Base-by-base conservation (phyloP, 176 grass and related monocot genomes). In the Bolboschoenus planiculmis region DNA sequence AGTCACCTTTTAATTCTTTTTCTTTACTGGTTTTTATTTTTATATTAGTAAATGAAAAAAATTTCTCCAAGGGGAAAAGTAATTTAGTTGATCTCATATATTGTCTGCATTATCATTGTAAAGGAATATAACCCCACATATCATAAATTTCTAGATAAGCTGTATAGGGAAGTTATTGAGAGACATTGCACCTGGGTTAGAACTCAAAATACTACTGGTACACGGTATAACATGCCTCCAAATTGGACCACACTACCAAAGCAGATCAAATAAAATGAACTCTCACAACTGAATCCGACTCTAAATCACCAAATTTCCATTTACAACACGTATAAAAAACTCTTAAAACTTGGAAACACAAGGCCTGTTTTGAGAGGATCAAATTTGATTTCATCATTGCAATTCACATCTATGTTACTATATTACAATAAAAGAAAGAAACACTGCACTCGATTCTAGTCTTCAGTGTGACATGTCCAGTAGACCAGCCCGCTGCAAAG, bases 381-480 rank as follows among this genome's bases (percentile, higher is more conserved):
- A 81, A 34, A 35, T 61, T 64, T 31, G 43, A 75, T 50, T 47
- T 77, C 54, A 29, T 55, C 76, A 84, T 79, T 21, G 64, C 57
- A 78, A 35, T 34, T 81, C 43, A 63, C 61, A 11, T 79, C n/a
- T 40, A 48, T 81, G 42, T 65, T 40, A 43, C n/a, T 10, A 39
- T 16, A 39, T 46, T 75, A 30, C 23, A 75, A 29, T 29, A 50
- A 39, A 53, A 55, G n/a, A 64, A 29, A 59, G 59, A 80, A 58
- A 39, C 51, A n/a, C 27, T 3, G 24, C 57, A 20, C 20, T 63
- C 15, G 37, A 46, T 81, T 63, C 82, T 83, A 97, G 70, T 93
- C 91, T 90, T 91, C 91, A 81, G 91, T 88, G 78, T 85, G 89
- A 60, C 89, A 90, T 15, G 89, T 91, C 94, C 94, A 93, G 62